Evolutionary conservation across 805 yeast genomes (phyloP), one percentile per base, ranked within the genome.

Genomic region (Saturnispora halmiae): DNA sequence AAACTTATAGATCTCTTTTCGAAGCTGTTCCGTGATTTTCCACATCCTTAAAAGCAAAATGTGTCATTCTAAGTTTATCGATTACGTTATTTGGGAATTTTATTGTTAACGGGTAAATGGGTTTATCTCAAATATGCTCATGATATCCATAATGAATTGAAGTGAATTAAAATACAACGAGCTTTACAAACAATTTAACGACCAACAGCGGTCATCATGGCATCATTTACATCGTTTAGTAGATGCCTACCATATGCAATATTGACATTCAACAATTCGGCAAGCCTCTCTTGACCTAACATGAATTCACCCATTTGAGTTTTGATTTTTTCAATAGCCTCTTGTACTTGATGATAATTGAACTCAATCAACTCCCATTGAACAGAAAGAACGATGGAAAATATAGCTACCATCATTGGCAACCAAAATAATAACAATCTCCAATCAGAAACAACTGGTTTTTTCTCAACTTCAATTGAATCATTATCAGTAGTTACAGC

Each of bases 391-490:
- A 61, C 46, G 15, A 60, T 46, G 34, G 77, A 63, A 14, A 79
- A 59, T 25, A 83, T 56, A 16, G 79, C 50, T 39, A 85, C 62
- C 57, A 75, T 61, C 29, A 83, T 70, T 11, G 96, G 96, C 43
- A 87, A 62, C 96, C 96, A 88, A 70, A 88, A 87, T 58, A 88
- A 84, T 46, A 85, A 63, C 47, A 88, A 67, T 84, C 86, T 81
- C 54, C 75, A 80, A 60, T 88, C 96, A 52, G 85, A 82, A 51
- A 67, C 69, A 28, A 73, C 64, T 0, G 75, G 63, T 50, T 71
- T 72, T 20, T 73, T 58, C 16, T 53, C 20, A 14, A 34, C 51
- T 28, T 26, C 31, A 14, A 38, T 45, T 5, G 30, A 31, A 7
- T 34, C 40, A n/a, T 28, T 31, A 22, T 27, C 21, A 19, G 5